Evolutionary conservation across 495 filamentous ascomycete species (phyloP).

Genomic region (Alectoria sarmentosa): DNA sequence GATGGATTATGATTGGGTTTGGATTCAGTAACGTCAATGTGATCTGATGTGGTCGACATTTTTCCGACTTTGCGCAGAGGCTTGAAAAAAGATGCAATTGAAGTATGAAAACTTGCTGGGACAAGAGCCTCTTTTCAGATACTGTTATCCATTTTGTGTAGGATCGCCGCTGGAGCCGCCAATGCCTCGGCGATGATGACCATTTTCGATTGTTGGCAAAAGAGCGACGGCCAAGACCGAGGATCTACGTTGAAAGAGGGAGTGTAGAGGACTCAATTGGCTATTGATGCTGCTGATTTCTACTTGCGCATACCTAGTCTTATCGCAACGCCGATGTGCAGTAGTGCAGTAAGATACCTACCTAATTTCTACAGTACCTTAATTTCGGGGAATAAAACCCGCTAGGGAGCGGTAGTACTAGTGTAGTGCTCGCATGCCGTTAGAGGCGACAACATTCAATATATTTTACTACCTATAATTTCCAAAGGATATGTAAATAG

Average conservation of each 20-base stretch:
- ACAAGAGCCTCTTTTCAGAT: not conserved
- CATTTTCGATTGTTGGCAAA: not conserved
- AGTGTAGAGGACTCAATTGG: not conserved
- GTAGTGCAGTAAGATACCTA: too few species aligned
- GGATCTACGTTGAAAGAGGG: constrained; percentile 10
- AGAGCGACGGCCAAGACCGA: not conserved
- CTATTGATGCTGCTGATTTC: constrained; percentile 5
- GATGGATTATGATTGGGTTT: constrained; percentile 29
- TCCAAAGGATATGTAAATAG: not conserved
- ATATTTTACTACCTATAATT: too few species aligned
- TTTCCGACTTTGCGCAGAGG: not conserved
- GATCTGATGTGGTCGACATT: constrained; percentile 9
- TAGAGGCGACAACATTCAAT: too few species aligned
- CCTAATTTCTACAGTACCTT: too few species aligned
- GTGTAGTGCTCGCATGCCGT: not conserved
- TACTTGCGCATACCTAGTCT: not conserved
- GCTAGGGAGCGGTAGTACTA: not conserved
- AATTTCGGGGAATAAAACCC: not conserved
- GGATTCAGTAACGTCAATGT: constrained; percentile 11
- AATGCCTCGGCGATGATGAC: not conserved
- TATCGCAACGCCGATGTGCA: not conserved
- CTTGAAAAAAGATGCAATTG: not conserved
- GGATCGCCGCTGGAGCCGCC: not conserved
- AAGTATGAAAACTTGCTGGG: not conserved
- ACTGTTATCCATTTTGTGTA: not conserved